Conservation (phyloP, 2,329 filamentous ascomycete species). For the Rutstroemia sp. region DNA sequence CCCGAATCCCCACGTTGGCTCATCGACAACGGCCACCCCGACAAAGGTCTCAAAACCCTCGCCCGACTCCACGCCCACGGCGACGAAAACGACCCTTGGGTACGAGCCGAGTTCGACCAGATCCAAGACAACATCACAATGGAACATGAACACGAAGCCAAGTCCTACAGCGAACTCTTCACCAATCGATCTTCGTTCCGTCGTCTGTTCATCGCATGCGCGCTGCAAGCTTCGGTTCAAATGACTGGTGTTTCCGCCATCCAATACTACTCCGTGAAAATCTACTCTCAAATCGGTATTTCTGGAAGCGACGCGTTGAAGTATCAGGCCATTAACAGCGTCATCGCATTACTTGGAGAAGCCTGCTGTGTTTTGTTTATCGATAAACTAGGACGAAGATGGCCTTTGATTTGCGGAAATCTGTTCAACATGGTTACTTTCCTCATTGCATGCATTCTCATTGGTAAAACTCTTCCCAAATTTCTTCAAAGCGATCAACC, state of each 20-base stretch:
- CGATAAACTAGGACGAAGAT: constrained; percentile 63
- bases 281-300: constrained; percentile 55
- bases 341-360: constrained; percentile 54
- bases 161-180: constrained; percentile 56
- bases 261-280: constrained; percentile 53
- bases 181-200: constrained; percentile 53
- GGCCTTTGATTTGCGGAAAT: constrained; percentile 67
- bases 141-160: constrained; percentile 50
- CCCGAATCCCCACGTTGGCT: constrained; percentile 60
- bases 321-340: constrained; percentile 58
- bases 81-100: constrained; percentile 50
- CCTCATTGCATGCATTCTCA: neutral
- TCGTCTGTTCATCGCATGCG: constrained; percentile 51
- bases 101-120: constrained; percentile 54
- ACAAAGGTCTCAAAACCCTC: constrained; percentile 49
- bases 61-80: constrained; percentile 55
- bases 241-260: constrained; percentile 61
- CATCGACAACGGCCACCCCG: constrained; percentile 50
- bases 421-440: constrained; percentile 49
- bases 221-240: constrained; percentile 55
- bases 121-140: constrained; percentile 53
- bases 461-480: neutral
- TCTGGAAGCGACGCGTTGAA: constrained; percentile 47
- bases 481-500: too few relatives aligned
- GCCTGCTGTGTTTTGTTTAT: constrained; percentile 55